Evolutionary conservation across 2,329 filamentous ascomycete genomes (phyloP).

Genomic region (Fusarium annulatum): DNA sequence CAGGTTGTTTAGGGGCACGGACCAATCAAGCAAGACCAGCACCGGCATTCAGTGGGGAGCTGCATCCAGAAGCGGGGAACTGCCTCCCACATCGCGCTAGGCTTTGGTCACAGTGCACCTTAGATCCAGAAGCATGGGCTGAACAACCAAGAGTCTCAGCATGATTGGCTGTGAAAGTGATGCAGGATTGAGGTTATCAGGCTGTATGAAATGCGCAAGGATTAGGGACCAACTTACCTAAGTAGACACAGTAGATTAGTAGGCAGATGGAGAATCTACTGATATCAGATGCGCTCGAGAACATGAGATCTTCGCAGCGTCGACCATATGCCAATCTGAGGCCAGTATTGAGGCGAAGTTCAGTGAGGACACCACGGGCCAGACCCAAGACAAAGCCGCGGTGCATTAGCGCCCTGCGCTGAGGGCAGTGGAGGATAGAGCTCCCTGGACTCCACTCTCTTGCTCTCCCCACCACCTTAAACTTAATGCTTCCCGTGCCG

Average conservation of each 20-base stretch:
- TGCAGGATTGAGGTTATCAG: background rate
- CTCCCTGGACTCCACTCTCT: slow-evolving; percentile 10
- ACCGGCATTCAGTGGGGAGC: slow-evolving; percentile 31
- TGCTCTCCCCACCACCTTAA: slow-evolving; percentile 16
- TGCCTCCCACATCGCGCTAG: slow-evolving; percentile 30
- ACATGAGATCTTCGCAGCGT: slow-evolving; percentile 7
- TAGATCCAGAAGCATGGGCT: slow-evolving; percentile 3
- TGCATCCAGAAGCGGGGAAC: slow-evolving; percentile 35
- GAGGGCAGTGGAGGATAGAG: slow-evolving; percentile 2
- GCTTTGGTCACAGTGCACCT: slow-evolving; percentile 22
- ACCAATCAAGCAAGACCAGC: slow-evolving; percentile 23
- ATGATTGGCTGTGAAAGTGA: background rate
- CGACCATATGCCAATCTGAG: background rate
- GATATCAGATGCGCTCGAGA: background rate
- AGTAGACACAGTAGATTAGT: background rate
- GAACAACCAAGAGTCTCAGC: background rate
- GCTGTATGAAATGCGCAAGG: background rate
- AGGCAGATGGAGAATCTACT: background rate
- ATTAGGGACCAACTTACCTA: background rate
- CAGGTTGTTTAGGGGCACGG: slow-evolving; percentile 33
- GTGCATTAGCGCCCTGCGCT: slow-evolving; percentile 41
- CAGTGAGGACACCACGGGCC: slow-evolving; percentile 29
- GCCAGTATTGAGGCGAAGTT: slow-evolving; percentile 27
- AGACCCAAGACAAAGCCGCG: slow-evolving; percentile 35
- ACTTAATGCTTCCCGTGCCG: background rate